Conservation (phyloP, 768 basidiomycete species). For the Paxillus involutus region DNA sequence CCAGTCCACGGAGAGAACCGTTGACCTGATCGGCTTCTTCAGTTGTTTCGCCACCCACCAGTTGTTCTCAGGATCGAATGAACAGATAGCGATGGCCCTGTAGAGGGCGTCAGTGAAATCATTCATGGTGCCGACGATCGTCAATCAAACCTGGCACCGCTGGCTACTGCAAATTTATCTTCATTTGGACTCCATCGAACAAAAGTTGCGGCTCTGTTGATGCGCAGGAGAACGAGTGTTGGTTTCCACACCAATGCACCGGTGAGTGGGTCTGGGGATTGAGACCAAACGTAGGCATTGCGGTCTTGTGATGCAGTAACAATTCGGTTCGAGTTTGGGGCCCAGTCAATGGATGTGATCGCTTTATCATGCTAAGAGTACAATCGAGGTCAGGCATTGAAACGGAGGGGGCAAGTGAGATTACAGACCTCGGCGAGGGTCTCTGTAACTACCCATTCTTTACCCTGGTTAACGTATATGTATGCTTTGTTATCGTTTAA, state of each 20-base stretch:
- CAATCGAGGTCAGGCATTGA: not conserved
- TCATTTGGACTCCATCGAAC: slow-evolving; percentile 97
- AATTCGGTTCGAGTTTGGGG: slow-evolving; percentile 93
- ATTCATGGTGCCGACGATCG: not conserved
- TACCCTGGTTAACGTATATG: slow-evolving; percentile 68
- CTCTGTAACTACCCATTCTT: slow-evolving; percentile 69
- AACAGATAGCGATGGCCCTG: slow-evolving; percentile 94
- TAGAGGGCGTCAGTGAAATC: not conserved
- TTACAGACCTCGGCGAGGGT: slow-evolving; percentile 77
- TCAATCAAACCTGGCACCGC: slow-evolving; percentile 75
- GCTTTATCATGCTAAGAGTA: slow-evolving; percentile 88
- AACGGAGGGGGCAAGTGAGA: not conserved
- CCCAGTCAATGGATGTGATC: slow-evolving; percentile 99
- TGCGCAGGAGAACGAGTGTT: slow-evolving; percentile 89
- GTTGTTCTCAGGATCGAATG: slow-evolving; percentile 95
- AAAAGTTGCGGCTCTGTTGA: slow-evolving; percentile 94
- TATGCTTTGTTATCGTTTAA: slow-evolving; percentile 88
- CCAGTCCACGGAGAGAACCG: slow-evolving; percentile 94
- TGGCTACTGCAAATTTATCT: slow-evolving; percentile 98
- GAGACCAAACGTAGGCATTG: slow-evolving; percentile 98
- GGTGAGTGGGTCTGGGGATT: slow-evolving; percentile 68
- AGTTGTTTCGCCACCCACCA: slow-evolving; percentile 99
- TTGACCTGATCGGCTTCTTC: slow-evolving; percentile 97
- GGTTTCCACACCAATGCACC: slow-evolving; percentile 87
- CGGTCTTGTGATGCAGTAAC: slow-evolving; percentile 99